These are phyloP conservation scores for Naumovozyma dairenensis DNA, from an alignment of 805 yeast species.

Conservation along the genomic window DNA sequence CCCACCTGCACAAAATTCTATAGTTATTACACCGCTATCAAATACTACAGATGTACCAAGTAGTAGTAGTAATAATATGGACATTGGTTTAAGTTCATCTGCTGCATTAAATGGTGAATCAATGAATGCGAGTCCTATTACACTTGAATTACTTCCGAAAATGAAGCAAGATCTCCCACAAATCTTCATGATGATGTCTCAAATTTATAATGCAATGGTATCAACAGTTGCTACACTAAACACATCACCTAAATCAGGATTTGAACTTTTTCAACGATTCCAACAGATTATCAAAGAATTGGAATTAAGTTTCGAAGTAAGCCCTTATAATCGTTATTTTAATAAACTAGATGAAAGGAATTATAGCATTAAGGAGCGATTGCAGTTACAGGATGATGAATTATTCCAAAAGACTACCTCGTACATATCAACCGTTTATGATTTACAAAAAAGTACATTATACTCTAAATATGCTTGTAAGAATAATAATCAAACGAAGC, in stretches of 20 bases:
- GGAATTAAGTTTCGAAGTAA: constrained; percentile 24
- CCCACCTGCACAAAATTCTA: not conserved
- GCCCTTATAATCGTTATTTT: constrained; percentile 25
- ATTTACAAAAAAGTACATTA: constrained; percentile 20
- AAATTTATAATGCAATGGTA: constrained; percentile 22
- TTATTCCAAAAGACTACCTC: constrained; percentile 23
- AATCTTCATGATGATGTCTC: constrained; percentile 22
- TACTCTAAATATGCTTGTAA: too few species aligned
- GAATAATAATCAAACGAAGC: too few species aligned
- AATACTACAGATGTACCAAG: not conserved
- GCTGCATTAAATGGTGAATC: too few species aligned
- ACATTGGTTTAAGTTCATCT: too few species aligned
- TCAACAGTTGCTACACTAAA: constrained; percentile 21
- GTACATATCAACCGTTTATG: constrained; percentile 21
- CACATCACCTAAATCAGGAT: constrained; percentile 27
- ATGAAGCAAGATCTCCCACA: constrained; percentile 7
- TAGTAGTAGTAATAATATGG: too few species aligned
- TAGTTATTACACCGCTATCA: not conserved
- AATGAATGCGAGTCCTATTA: not conserved
- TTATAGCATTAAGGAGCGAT: constrained; percentile 24
- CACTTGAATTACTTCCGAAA: too few species aligned
- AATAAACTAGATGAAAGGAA: constrained; percentile 21
- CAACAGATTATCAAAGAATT: constrained; percentile 28
- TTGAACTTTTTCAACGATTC: constrained; percentile 27
- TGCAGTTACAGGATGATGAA: constrained; percentile 21